A percentile compares a stretch with the other conserved stretches of the same genome.
These are phyloP conservation scores for Saccharomycopsis hybrid DNA, from an alignment of 1,139 yeast genomes.

Conservation along the genomic window DNA sequence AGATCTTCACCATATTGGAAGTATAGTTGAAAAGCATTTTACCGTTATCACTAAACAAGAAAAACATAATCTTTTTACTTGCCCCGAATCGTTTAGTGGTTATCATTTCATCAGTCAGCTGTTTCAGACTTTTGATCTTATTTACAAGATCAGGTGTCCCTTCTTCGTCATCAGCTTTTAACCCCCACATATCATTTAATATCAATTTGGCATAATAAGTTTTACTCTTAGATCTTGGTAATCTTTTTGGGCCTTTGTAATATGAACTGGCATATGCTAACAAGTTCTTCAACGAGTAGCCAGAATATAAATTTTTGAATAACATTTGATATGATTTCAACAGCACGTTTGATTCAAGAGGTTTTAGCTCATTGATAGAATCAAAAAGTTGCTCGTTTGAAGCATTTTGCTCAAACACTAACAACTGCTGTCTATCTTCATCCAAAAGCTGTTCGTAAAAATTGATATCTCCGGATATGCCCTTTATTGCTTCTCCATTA, in stretches of 20 bases:
- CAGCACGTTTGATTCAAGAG: not conserved
- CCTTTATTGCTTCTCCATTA: no score
- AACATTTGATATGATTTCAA: not conserved
- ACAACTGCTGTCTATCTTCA: not conserved
- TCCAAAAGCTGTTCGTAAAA: constrained; percentile 1
- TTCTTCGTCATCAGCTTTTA: constrained; percentile 1
- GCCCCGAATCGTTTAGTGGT: constrained; percentile 8
- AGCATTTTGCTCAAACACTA: constrained; percentile 2
- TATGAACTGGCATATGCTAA: not conserved
- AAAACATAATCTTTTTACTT: constrained; percentile 10
- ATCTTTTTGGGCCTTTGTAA: no score
- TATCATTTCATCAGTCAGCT: not conserved
- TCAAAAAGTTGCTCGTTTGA: constrained; percentile 6
- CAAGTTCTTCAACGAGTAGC: constrained; percentile 7
- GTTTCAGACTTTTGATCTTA: not conserved
- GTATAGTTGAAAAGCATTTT: constrained; percentile 11
- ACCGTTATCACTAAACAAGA: constrained; percentile 12
- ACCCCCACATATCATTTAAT: constrained; percentile 14
- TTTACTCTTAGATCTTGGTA: not conserved
- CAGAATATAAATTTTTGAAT: not conserved
- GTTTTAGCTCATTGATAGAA: constrained; percentile 15
- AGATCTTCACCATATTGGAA: constrained; percentile 8
- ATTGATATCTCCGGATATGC: not conserved
- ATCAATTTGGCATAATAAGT: constrained; percentile 7
- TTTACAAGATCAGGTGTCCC: no score